Evolutionary conservation across 2,329 filamentous ascomycete genomes (phyloP), one percentile per base, ranked within the genome.

Genomic region (Rutstroemia sp.): DNA sequence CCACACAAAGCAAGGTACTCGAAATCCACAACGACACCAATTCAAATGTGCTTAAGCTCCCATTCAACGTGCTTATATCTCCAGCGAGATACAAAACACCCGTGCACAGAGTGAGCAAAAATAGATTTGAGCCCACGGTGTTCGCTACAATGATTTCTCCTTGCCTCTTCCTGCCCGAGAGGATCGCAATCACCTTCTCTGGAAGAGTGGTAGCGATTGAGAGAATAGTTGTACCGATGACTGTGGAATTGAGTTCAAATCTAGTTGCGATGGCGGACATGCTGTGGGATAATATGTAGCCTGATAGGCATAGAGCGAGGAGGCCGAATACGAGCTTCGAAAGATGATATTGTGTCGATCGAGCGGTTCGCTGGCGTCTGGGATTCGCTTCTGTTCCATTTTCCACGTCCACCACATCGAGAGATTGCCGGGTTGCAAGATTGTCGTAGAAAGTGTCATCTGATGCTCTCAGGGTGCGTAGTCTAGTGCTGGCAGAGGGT

Each of bases 111-210:
- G 76, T 74, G 16, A 80, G 67, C 34, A 81, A 67, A 62, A 81
- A 82, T 37, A 81, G 77, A 57, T 81, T 81, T 59, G 77, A 79
- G 4, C 77, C 78, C 0, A 73, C 77, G 3, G 77, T 78, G 46
- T 76, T 79, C 0, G 78, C 79, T 5, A 77, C 74, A 8, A 81
- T 63, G 48, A 81, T 78, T 1, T 77, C 77, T 2, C 67, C 64
- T 18, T 79, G 74, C 4, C 75, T 77, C 14, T 74, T 71, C 10
- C 63, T 68, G 16, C 76, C 74, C 58, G 76, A 77, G 23, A 80
- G 59, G 4, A 79, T 69, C 1, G 78, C 74, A 48, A 81, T 62
- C 41, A 80, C 71, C 61, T 80, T 80, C 61, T 81, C 78, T 0
- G 79, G 78, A 1, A 81, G 66, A 0, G 78, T 80, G 0, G 78